phyloP scores from a whole-genome alignment of 805 yeast species.

The Pichia scutulata region DNA sequence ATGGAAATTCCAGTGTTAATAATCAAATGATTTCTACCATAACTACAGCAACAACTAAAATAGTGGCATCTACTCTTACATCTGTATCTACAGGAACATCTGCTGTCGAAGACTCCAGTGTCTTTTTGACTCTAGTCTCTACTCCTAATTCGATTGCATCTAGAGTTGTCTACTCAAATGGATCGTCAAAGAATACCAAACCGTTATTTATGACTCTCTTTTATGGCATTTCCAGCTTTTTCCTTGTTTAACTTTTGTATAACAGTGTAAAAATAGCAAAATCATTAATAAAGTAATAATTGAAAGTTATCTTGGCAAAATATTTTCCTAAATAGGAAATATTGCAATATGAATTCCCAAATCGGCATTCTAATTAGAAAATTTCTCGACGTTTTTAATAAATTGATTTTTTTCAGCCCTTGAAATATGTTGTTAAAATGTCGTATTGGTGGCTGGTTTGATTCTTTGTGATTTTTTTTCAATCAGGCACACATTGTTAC shows the following conservation, averaged over 20 bases:
- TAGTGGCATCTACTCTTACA: neutral
- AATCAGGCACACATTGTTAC: neutral
- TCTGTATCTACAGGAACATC: neutral
- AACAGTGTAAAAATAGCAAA: neutral
- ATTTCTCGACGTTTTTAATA: neutral
- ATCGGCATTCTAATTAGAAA: neutral
- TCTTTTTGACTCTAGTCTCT: neutral
- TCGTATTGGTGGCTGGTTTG: neutral
- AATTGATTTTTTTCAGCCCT: too few species aligned
- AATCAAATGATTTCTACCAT: neutral
- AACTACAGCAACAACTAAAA: neutral
- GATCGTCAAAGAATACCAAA: neutral
- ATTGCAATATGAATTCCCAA: neutral
- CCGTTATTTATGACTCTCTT: neutral
- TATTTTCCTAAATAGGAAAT: neutral
- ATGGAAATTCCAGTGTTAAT: neutral
- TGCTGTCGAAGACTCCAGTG: neutral
- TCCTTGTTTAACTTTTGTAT: neutral
- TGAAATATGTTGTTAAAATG: neutral
- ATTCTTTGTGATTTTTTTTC: neutral
- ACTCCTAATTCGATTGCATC: neutral
- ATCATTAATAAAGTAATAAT: neutral
- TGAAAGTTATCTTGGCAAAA: too few species aligned
- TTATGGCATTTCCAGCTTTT: neutral
- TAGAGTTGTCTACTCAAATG: neutral